Evolutionary conservation across 768 basidiomycete genomes (phyloP).

Genomic region (Collybiopsis confluens): DNA sequence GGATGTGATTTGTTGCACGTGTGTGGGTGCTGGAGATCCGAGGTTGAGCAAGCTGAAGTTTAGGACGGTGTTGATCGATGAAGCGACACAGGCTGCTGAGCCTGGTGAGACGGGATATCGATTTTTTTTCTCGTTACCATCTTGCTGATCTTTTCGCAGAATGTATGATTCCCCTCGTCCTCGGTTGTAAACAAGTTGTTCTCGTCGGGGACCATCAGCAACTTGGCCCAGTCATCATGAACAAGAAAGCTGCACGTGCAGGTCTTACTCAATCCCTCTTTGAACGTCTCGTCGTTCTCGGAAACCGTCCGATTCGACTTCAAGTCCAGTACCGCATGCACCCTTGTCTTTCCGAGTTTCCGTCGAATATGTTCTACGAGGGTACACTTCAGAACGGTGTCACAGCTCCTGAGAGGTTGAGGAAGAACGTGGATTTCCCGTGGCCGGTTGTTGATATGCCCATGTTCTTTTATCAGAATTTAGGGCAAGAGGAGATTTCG

Average conservation of each 20-base stretch:
- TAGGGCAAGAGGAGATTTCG: constrained; percentile 98
- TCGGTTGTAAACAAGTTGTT: constrained; percentile 98
- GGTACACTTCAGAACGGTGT: constrained; percentile 98
- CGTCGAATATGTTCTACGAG: constrained; percentile 99
- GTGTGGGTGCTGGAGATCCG: constrained; percentile 96
- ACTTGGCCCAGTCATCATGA: constrained; percentile 99
- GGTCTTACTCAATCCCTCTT: constrained; percentile 98
- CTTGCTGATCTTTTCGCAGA: constrained; percentile 44
- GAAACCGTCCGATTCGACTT: constrained; percentile 94
- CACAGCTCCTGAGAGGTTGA: constrained; percentile 92
- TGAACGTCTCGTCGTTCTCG: constrained; percentile 91
- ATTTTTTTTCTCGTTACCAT: background rate
- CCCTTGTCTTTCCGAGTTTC: constrained; percentile 97
- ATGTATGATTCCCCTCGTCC: constrained; percentile 98
- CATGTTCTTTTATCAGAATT: constrained; percentile 99
- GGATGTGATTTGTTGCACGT: constrained; percentile 98
- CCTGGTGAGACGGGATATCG: constrained; percentile 74
- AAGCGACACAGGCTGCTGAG: constrained; percentile 97
- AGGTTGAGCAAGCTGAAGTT: constrained; percentile 96
- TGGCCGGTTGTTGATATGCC: constrained; percentile 97
- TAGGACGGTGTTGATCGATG: constrained; percentile 96
- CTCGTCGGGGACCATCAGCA: constrained; percentile 98
- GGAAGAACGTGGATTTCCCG: constrained; percentile 99
- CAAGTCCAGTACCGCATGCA: constrained; percentile 99
- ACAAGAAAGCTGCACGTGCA: constrained; percentile 99